Percentiles rank a stretch among this genome's conserved stretches.
Evolutionary conservation across 179 eudicot genomes (phyloP).

Genomic region (Vitellaria paradoxa): DNA sequence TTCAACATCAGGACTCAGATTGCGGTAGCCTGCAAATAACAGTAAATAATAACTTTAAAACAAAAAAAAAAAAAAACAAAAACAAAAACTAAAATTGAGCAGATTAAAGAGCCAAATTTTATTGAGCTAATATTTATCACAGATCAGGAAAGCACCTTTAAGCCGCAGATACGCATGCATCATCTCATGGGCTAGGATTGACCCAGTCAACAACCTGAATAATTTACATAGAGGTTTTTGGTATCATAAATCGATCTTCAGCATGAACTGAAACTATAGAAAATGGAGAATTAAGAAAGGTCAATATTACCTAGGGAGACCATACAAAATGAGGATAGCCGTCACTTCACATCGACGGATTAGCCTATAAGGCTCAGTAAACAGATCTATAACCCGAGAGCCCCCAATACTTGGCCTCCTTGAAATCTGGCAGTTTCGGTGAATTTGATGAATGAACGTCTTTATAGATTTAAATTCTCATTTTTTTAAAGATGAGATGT

Average conservation of each 20-base stretch:
- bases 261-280: not conserved
- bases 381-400: slow-evolving; percentile 72
- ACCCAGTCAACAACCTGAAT: slow-evolving; percentile 83
- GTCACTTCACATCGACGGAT: slow-evolving; percentile 94
- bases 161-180: slow-evolving; percentile 99
- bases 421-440: slow-evolving; percentile 47
- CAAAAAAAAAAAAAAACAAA: too few relatives aligned
- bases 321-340: slow-evolving; percentile 84
- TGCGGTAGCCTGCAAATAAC: slow-evolving; percentile 55
- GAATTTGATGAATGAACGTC: not conserved
- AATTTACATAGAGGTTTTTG: not conserved
- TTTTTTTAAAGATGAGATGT: not conserved
- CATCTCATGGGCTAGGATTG: slow-evolving; percentile 98
- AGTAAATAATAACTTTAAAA: not conserved
- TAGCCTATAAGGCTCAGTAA: slow-evolving; percentile 79
- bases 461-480: not conserved
- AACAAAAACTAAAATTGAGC: too few relatives aligned
- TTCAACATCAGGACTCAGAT: slow-evolving; percentile 84
- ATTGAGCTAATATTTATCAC: not conserved
- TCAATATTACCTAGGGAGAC: slow-evolving; percentile 80
- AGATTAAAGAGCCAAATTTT: not conserved
- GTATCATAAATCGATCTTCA: not conserved
- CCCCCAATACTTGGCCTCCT: slow-evolving; percentile 88
- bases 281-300: not conserved
- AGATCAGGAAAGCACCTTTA: slow-evolving; percentile 47